Base-by-base conservation (phyloP, 2,329 filamentous ascomycete species). In the Penicillium glabrum region DNA sequence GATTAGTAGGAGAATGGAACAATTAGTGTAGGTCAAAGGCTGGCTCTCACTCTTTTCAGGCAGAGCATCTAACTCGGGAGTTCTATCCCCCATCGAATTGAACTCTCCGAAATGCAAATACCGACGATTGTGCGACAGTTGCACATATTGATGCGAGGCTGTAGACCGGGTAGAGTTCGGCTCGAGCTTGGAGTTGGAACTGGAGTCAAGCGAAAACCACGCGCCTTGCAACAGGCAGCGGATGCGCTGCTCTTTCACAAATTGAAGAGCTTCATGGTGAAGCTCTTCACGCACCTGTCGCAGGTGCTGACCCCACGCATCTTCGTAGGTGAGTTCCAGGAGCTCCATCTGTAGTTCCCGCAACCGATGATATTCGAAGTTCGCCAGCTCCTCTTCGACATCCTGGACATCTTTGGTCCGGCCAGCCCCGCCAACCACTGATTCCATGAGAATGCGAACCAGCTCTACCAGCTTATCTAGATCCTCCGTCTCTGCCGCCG, bases 221-320 rank as follows among this genome's bases (percentile, higher is more conserved):
- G 89, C 87, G 7, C 95, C 95, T 64, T 91, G 84, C 4, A 98
- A 83, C 39, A 99, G 80, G 70, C 93, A 97, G 53, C 95, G 85
- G 59, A 98, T 90, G 37, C 95, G 87, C 74, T 99, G 95, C 77
- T 99, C 95, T 75, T 96, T 97, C 75, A 98, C 90, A 69, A 99
- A 99, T 68, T 96, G 91, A 53, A 97, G 78, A 11, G 93, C 92
- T 74, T 99, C 95, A 67, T 93, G 87, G 65, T 91, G 89, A 45
- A 98, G 82, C 72, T 96, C 91, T 53, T 97, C 91, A 33, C 92
- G 89, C n/a, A 96, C 90, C 75, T 95, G 91, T 61, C 85, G 85
- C 27, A 99, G 81, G 75, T 98, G 92, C 60, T 90, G 86, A 13
- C 93, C 93, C 95, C 95, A 99, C 48, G 90, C 90, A 71, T 96